Conservation (phyloP, 2,329 filamentous ascomycete species). For the Fusarium heterosporum region DNA sequence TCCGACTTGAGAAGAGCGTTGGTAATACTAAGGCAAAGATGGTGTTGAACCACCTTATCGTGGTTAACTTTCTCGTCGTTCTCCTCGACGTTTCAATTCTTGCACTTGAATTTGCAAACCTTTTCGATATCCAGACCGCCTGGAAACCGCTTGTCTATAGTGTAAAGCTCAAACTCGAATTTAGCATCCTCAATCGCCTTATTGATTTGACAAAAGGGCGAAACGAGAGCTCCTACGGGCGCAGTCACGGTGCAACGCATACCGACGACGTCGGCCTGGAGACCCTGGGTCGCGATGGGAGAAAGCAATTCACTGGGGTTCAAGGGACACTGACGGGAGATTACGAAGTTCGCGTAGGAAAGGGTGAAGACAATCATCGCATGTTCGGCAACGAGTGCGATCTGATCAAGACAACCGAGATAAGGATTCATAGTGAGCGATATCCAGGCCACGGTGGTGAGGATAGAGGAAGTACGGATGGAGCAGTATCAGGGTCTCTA, state of each 20-base stretch:
- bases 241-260: constrained; percentile 24
- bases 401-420: constrained; percentile 38
- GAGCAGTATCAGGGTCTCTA: constrained; percentile 4
- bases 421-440: constrained; percentile 30
- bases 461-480: constrained; percentile 12
- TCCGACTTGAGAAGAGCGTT: constrained; percentile 55
- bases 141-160: constrained; percentile 50
- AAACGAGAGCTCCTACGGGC: constrained; percentile 39
- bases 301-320: constrained; percentile 4
- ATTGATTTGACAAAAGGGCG: constrained; percentile 44
- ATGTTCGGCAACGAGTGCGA: constrained; percentile 10
- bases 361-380: constrained; percentile 11
- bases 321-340: constrained; percentile 26
- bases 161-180: constrained; percentile 55
- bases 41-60: constrained; percentile 54
- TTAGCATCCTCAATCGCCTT: constrained; percentile 52
- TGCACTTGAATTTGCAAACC: constrained; percentile 55
- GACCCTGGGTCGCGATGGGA: constrained; percentile 33
- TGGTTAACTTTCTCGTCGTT: constrained; percentile 57
- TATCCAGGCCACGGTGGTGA: constrained; percentile 9
- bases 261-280: constrained; percentile 31
- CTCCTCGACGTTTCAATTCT: constrained; percentile 52
- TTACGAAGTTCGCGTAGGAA: constrained; percentile 40
- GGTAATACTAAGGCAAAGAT: constrained; percentile 27
- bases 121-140: constrained; percentile 42